Evolutionary conservation across 768 basidiomycete genomes (phyloP), one percentile per base, ranked within the genome.

Genomic region (Pleurotus ostreatus): DNA sequence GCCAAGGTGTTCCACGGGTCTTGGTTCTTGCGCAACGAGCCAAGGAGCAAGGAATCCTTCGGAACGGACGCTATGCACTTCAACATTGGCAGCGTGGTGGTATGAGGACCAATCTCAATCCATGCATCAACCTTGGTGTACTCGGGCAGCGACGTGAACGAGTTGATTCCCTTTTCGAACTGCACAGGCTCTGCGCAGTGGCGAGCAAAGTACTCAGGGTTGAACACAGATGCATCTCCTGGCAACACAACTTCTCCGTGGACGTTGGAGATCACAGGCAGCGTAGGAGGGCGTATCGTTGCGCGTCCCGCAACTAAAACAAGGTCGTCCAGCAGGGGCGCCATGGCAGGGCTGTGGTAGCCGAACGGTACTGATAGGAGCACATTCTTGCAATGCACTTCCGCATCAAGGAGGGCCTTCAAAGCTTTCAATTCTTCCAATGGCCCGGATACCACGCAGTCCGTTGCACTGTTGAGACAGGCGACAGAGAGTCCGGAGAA

Each of bases 51-150:
- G 5, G 62, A 56, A 13, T 70, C 65, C 39, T 64, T 58, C 3
- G 71, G 63, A 11, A 78, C 49, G 0, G 65, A 59, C 13, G 70
- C 61, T 55, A 72, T 74, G 8, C 73, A 70, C 63, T 74, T 77
- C 7, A 90, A 63, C 78, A 87, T 79, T 0, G 85, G 78, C 2
- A 88, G 70, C 12, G 77, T 76, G 3, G 76, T 75, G 0, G 80
- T 70, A 59, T 88, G 84, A 9, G 88, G 85, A 1, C 88, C 83
- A 43, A 89, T 75, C 66, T 90, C 88, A 6, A 90, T 71, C 82
- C 83, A 89, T 0, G 73, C 75, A 41, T 73, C 73, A 5, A 75
- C 64, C 12, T 64, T 56, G 41, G 62, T 48, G 23, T 71, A 57
- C 13, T 65, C 66, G 11, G 66, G 20, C 12, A 56, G 58, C 4